phyloP scores from a whole-genome alignment of 2,329 filamentous ascomycete genomes.

The Westerdykella ornata region DNA sequence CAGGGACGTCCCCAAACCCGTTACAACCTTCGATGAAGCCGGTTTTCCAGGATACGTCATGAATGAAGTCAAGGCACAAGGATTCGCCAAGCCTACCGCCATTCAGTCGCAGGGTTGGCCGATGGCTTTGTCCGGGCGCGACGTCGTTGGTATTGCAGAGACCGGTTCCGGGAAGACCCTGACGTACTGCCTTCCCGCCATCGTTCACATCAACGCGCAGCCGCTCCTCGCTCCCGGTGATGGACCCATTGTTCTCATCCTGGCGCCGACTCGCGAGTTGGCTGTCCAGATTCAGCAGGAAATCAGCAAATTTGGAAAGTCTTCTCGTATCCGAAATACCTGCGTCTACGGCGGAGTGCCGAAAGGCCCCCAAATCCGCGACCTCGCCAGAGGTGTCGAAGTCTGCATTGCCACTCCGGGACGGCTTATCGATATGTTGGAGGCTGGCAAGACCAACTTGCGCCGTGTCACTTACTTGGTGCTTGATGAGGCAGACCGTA shows the following conservation, averaged over 20 bases:
- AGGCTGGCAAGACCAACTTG: constrained; percentile 95
- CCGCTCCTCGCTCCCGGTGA: constrained; percentile 91
- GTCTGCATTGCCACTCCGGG: constrained; percentile 98
- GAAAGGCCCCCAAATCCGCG: constrained; percentile 93
- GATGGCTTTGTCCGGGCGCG: constrained; percentile 95
- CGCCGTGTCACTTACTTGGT: constrained; percentile 97
- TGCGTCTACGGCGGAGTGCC: constrained; percentile 99
- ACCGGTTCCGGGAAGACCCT: constrained; percentile 98
- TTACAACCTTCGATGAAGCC: constrained; percentile 96
- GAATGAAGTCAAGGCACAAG: constrained; percentile 97
- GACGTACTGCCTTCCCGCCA: constrained; percentile 94
- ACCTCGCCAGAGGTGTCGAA: constrained; percentile 90
- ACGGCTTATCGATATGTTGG: constrained; percentile 96
- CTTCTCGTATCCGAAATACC: constrained; percentile 94
- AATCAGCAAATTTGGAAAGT: constrained; percentile 97
- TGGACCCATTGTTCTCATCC: constrained; percentile 90
- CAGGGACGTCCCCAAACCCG: constrained; percentile 77
- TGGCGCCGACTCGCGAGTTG: constrained; percentile 94
- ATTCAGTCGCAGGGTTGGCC: constrained; percentile 99
- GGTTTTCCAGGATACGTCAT: constrained; percentile 96
- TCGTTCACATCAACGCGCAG: constrained; percentile 99
- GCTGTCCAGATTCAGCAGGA: constrained; percentile 98
- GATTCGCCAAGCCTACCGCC: constrained; percentile 85
- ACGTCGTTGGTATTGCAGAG: constrained; percentile 98
- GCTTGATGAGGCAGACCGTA: constrained; percentile 97